Evolutionary conservation across 805 yeast genomes (phyloP).

Genomic region (Jamesozyma gamospora): DNA sequence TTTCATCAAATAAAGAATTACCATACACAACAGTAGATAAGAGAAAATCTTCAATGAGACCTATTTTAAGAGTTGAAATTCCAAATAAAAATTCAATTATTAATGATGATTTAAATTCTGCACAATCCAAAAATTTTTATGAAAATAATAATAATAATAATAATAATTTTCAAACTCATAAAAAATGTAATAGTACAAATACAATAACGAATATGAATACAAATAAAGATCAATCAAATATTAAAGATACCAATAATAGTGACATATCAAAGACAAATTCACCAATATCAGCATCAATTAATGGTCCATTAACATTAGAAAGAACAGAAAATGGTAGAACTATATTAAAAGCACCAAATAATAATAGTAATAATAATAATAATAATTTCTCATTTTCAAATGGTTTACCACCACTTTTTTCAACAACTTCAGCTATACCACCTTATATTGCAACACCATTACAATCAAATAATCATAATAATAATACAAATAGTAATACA

Average conservation of each 20-base stretch:
- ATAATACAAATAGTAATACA: conserved; percentile 5
- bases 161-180: conserved; percentile 4
- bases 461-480: conserved; percentile 18
- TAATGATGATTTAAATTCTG: conserved; percentile 19
- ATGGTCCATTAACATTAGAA: conserved; percentile 4
- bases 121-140: conserved; percentile 25
- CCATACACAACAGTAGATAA: not conserved
- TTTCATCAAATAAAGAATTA: not conserved
- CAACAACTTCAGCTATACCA: conserved; percentile 24
- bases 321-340: not conserved
- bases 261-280: conserved; percentile 1
- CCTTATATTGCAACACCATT: conserved; percentile 30
- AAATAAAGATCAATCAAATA: not conserved
- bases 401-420: conserved; percentile 23
- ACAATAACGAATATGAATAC: not conserved
- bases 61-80: conserved; percentile 55
- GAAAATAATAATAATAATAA: no score
- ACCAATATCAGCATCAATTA: not conserved
- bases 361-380: conserved; percentile 1
- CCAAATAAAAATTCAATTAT: conserved; percentile 36
- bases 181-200: not conserved
- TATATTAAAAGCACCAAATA: conserved; percentile 1
- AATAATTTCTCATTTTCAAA: conserved; percentile 2
- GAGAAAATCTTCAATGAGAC: conserved; percentile 29
- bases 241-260: not conserved